Evolutionary conservation across 164 flowering plant genomes (phyloP), one percentile per base, ranked within the genome.

Genomic region (Sextonia rubra): DNA sequence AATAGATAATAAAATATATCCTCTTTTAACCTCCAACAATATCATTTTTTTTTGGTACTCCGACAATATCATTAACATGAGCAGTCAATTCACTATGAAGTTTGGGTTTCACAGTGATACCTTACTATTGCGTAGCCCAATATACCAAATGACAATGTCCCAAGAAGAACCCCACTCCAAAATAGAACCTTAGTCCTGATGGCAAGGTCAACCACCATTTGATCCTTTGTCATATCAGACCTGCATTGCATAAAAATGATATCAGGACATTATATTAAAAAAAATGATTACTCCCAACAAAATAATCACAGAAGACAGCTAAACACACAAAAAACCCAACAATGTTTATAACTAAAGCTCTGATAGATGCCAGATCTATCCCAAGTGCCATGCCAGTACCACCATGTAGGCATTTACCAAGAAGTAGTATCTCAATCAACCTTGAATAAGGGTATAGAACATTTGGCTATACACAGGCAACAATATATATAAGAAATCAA

Each of bases 71-170:
- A 29, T 29, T 14, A 65, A 65, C 60, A 69, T 24, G 66, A 62
- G 18, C 27, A 25, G 17, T 24, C 66, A 24, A 23, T 62, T 12
- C 66, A 62, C 12, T 62, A 2, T 18, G 23, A 4, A 64, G 29
- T 27, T 64, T 18, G n/a, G 29, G 52, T 37, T 12, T 20, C 17
- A 17, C 64, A 25, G 29, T 49, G 26, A 66, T 86, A 90, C 97
- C 95, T 91, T n/a, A 81, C 72, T 64, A 79, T 70, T 55, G 96
- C 84, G 82, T 83, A 95, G 64, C 94, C 88, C 69, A 95, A 88
- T 55, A 91, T 66, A 61, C 96, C 91, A 66, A 90, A 37, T 32
- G 96, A 90, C 17, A 89, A 0, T 6, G 90, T 82, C 60, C 96
- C 93, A 66, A 91, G 77, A 65, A 88, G 30, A 66, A 90, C 69